Conservation (phyloP, 345 rosid genomes). For the Atalantia buxifolia region DNA sequence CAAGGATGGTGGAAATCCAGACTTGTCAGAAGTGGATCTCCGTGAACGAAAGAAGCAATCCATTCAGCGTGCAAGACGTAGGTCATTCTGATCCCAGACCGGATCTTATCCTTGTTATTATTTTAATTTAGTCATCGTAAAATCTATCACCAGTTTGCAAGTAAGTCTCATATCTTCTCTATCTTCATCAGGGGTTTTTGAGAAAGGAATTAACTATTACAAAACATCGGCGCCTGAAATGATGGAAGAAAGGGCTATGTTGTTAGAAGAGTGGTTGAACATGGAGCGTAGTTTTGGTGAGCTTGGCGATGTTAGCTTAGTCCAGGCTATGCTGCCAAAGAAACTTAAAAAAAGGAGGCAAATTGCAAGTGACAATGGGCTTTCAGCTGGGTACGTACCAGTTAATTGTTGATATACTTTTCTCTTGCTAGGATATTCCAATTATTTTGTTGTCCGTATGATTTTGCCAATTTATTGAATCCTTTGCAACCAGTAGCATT, state of each 20-base stretch:
- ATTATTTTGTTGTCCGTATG: background rate
- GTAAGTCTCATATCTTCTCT: background rate
- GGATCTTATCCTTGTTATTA: background rate
- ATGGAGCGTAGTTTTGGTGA: constrained; percentile 63
- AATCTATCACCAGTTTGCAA: background rate
- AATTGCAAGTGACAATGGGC: constrained; percentile 57
- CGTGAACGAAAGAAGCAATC: constrained; percentile 42
- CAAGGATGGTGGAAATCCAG: constrained; percentile 27
- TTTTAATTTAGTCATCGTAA: background rate
- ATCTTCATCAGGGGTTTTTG: constrained; percentile 50
- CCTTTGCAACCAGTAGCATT: background rate
- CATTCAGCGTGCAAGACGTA: constrained; percentile 67
- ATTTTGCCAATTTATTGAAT: background rate
- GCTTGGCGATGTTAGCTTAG: constrained; percentile 63
- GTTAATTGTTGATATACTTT: background rate
- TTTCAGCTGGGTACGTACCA: constrained; percentile 53
- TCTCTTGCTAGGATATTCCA: background rate
- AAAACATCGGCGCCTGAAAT: constrained; percentile 73
- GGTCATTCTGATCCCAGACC: constrained; percentile 16
- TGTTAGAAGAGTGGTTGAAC: constrained; percentile 85
- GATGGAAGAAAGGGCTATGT: constrained; percentile 84
- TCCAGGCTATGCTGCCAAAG: constrained; percentile 74
- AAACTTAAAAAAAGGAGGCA: constrained; percentile 78
- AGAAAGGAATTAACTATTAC: constrained; percentile 66
- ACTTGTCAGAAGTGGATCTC: constrained; percentile 31